Evolutionary conservation across 495 filamentous ascomycete genomes (phyloP).

Genomic region (Letharia lupina): DNA sequence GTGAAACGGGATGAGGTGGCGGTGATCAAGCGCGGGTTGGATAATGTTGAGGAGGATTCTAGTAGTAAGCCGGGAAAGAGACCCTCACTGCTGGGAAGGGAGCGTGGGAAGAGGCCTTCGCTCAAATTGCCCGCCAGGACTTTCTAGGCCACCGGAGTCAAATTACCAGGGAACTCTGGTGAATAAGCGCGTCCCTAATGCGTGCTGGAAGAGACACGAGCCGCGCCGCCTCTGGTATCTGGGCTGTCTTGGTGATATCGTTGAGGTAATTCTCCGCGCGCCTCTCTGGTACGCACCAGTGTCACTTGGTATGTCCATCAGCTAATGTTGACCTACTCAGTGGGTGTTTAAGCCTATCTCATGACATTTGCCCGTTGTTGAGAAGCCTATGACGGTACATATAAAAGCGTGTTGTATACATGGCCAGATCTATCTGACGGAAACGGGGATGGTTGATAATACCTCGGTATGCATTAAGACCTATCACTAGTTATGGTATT

Average conservation of each 20-base stretch:
- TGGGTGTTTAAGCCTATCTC: neutral
- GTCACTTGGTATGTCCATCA: neutral
- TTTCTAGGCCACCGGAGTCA: neutral
- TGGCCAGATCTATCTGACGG: neutral
- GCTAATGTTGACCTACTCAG: neutral
- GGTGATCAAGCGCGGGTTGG: constrained; percentile 30
- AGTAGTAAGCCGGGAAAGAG: neutral
- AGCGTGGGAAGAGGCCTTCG: neutral
- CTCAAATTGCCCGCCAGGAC: neutral
- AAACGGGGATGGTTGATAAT: too few relatives aligned
- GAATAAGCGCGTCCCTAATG: neutral
- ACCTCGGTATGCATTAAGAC: too few relatives aligned
- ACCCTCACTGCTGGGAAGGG: neutral
- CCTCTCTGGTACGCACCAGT: neutral
- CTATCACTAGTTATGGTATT: too few relatives aligned
- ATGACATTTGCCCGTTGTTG: neutral
- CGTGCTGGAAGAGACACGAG: neutral
- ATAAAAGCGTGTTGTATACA: neutral
- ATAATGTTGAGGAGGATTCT: constrained; percentile 2
- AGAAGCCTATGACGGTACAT: neutral
- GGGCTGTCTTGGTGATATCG: neutral
- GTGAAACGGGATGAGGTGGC: constrained; percentile 27
- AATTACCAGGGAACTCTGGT: too few relatives aligned
- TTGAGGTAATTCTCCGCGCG: neutral
- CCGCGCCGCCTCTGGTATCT: neutral